Base-by-base conservation (phyloP, 2,329 filamentous ascomycete genomes). In the Aspergillus floridensis region DNA sequence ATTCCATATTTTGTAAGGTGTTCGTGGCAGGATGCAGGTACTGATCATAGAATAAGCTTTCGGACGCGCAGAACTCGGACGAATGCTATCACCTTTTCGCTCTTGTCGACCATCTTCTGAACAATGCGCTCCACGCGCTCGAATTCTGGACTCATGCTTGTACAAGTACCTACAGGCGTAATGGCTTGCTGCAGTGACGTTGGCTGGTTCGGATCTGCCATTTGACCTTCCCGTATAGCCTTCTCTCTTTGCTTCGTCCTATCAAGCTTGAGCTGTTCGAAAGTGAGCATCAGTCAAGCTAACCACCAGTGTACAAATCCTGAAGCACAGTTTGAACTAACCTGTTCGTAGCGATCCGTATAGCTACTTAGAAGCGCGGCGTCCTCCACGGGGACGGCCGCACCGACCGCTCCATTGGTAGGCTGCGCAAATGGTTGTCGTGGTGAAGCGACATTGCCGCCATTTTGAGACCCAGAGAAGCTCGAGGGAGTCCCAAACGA, bases 111-210 rank as follows among this genome's bases (percentile, higher is more conserved):
- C 73, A 87, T 85, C 53, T 85, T 83, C 68, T 87, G 83, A 49
- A 84, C 80, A 52, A 87, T 85, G 44, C 86, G 80, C 64, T 86
- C 81, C 48, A 87, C 81, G 48, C 86, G 75, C 74, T 88, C 86
- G 59, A 79, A 86, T 63, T 87, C 84, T 2, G 86, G 82, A 68
- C 86, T 88, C 85, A 88, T 88, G 63, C 84, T 82, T 44, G 80
- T 80, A 71, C 86, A 88, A 53, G 81, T 84, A 53, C 85, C 86
- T 5, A 85, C 81, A 0, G 83, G 80, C 21, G 83, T 86, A 66
- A 88, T 86, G 29, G 86, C 85, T 62, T 87, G 80, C 31, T 81
- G 80, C 59, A 88, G 75, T 24, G 78, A 80, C 56, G 82, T 84
- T n/a, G 83, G 84, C 66, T 84, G 84, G 59, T 85, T 81, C 5